Conservation (phyloP, 108 stramenopile species). For the Skeletonema tropicum region DNA sequence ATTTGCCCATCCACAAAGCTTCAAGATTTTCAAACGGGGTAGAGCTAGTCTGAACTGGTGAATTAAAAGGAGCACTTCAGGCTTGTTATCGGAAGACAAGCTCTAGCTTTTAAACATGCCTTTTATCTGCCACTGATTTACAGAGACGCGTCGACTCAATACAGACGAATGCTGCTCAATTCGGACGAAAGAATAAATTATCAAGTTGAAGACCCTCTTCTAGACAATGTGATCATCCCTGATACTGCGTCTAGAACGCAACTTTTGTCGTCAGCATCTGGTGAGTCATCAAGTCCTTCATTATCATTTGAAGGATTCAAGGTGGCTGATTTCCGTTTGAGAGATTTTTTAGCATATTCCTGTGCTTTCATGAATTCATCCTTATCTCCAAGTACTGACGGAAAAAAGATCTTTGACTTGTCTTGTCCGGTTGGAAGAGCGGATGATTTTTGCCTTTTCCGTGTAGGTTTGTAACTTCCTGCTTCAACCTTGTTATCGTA, state of each 20-base stretch:
- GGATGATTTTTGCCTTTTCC: background rate
- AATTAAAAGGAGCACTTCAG: no score
- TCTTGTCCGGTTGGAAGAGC: background rate
- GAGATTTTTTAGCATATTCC: background rate
- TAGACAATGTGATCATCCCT: slow-evolving; percentile 18
- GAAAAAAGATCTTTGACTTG: background rate
- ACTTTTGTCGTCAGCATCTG: background rate
- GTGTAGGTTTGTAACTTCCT: background rate
- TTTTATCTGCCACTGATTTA: no score
- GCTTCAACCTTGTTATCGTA: background rate
- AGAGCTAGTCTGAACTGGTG: no score
- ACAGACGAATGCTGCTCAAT: no score
- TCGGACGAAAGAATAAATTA: background rate
- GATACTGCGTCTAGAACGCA: slow-evolving; percentile 11
- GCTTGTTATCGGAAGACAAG: no score
- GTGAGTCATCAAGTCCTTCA: background rate
- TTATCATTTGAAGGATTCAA: background rate
- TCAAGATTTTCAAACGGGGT: no score
- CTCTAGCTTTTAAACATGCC: no score
- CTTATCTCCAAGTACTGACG: background rate
- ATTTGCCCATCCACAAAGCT: no score
- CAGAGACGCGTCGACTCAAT: no score
- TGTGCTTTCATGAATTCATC: background rate
- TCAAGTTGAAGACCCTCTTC: slow-evolving; percentile 4
- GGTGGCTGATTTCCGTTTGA: background rate